Evolutionary conservation across 768 basidiomycete species (phyloP).

Genomic region (Baorangia bicolor): DNA sequence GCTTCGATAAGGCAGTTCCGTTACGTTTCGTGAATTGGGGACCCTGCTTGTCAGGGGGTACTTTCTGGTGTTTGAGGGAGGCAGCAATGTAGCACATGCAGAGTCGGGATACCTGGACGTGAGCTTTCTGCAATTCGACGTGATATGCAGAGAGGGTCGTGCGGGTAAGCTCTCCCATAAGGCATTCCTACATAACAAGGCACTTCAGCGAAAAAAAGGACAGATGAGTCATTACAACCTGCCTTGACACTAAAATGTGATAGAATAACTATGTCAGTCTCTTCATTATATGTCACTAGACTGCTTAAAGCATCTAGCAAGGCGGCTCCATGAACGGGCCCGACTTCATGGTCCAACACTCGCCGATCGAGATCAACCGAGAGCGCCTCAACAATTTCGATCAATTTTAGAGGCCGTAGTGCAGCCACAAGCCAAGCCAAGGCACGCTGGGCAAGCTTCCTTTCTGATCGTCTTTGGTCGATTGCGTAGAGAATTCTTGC

Average conservation of each 20-base stretch:
- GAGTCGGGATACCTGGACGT: not conserved
- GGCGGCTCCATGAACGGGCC: not conserved
- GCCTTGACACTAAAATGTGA: no score
- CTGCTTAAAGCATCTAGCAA: not conserved
- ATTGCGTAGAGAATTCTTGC: not conserved
- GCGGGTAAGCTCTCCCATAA: not conserved
- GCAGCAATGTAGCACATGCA: not conserved
- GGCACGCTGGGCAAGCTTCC: not conserved
- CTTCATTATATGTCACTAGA: not conserved
- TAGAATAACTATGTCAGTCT: not conserved
- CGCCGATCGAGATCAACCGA: not conserved
- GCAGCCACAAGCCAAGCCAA: not conserved
- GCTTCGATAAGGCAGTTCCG: no score
- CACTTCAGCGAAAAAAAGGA: not conserved
- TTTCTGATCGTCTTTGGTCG: not conserved
- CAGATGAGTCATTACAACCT: not conserved
- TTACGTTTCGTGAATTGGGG: not conserved
- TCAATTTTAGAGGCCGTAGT: not conserved
- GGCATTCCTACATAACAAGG: not conserved
- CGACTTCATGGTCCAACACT: not conserved
- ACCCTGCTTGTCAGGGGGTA: not conserved
- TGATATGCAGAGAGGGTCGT: not conserved
- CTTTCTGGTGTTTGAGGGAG: not conserved
- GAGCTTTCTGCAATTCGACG: not conserved
- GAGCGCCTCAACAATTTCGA: not conserved